phyloP scores from a whole-genome alignment of 2,329 filamentous ascomycete species.

The Aschersonia sp. region DNA sequence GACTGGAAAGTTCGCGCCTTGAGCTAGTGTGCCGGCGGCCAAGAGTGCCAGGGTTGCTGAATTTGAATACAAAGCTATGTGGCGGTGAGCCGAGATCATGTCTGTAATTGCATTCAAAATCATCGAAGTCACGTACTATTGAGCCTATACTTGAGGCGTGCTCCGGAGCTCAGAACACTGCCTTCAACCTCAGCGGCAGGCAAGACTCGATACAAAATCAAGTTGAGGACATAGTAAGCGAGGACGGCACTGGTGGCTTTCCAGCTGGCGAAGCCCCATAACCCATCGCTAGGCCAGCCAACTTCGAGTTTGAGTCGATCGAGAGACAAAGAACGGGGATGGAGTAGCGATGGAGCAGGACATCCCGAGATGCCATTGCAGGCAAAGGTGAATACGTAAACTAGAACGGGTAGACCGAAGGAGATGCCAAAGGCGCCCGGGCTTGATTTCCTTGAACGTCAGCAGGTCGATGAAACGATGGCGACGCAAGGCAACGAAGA shows the following conservation, averaged over 20 bases:
- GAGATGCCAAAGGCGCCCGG: slow-evolving; percentile 65
- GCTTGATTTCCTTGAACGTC: slow-evolving; percentile 25
- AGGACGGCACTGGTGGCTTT: slow-evolving; percentile 55
- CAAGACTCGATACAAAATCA: slow-evolving; percentile 61
- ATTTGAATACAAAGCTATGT: slow-evolving; percentile 59
- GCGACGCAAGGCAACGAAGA: not conserved
- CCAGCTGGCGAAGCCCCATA: slow-evolving; percentile 56
- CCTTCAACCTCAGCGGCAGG: slow-evolving; percentile 63
- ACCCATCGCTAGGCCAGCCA: slow-evolving; percentile 63
- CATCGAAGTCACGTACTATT: slow-evolving; percentile 39
- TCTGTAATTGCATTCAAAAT: not conserved
- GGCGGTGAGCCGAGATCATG: slow-evolving; percentile 4
- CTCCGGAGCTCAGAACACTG: slow-evolving; percentile 53
- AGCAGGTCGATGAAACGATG: not conserved
- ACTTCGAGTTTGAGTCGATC: slow-evolving; percentile 64
- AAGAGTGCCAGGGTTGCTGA: slow-evolving; percentile 57
- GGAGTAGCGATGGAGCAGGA: slow-evolving; percentile 67
- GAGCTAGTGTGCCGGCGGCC: slow-evolving; percentile 57
- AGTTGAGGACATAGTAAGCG: slow-evolving; percentile 64
- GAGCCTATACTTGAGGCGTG: slow-evolving; percentile 68
- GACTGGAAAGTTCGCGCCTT: slow-evolving; percentile 70
- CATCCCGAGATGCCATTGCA: slow-evolving; percentile 93
- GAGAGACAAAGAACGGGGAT: slow-evolving; percentile 56
- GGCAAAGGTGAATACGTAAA: slow-evolving; percentile 67
- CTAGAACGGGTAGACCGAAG: slow-evolving; percentile 63